Evolutionary conservation across 768 basidiomycete genomes (phyloP), one percentile per base, ranked within the genome.

Genomic region (Tulasnella sp.): DNA sequence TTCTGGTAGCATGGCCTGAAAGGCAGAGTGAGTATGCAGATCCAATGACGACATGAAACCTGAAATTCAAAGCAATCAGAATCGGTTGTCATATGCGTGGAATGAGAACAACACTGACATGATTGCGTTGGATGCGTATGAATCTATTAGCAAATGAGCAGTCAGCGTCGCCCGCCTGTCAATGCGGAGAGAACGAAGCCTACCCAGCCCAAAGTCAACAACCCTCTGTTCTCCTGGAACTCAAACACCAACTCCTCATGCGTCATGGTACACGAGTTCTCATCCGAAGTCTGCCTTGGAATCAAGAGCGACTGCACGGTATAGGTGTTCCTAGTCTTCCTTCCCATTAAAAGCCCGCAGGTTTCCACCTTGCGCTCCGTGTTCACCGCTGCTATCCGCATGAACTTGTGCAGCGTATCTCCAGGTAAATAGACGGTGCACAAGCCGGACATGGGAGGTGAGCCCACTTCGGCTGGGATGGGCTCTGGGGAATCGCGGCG

Each of bases 21-120:
- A 98, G 10, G 90, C 92, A 1, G 93, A 91, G 84, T 97, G 96
- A 3, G 95, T 97, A 82, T 98, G 96, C 31, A 98, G 85, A 84
- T 97, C 96, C 24, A 97, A 92, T 10, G 95, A 97, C 8, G 95
- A 96, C 93, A 97, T 95, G 86, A 98, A 98, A 85, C 91, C 91
- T 92, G 79, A 24, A 21, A 68, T 27, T 58, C 44, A 40, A 2
- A 34, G 62, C 40, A 34, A 82, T 81, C 71, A 71, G n/a, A n/a
- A 14, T 52, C 73, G 19, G 74, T n/a, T 21, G 44, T 34, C 38
- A 52, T 77, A 75, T 39, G 48, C 80, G 38, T 44, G 56, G n/a
- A n/a, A 19, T 39, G 42, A 52, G 31, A 44, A 42, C 10, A 40
- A n/a, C 12, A 87, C 91, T 80, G 81, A 92, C 95, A 96, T 77